A percentile compares a stretch with the other conserved stretches of the same genome.
These are phyloP conservation scores for Stemphylium lycopersici DNA, from an alignment of 2,329 filamentous ascomycete genomes.

Conservation along the genomic window DNA sequence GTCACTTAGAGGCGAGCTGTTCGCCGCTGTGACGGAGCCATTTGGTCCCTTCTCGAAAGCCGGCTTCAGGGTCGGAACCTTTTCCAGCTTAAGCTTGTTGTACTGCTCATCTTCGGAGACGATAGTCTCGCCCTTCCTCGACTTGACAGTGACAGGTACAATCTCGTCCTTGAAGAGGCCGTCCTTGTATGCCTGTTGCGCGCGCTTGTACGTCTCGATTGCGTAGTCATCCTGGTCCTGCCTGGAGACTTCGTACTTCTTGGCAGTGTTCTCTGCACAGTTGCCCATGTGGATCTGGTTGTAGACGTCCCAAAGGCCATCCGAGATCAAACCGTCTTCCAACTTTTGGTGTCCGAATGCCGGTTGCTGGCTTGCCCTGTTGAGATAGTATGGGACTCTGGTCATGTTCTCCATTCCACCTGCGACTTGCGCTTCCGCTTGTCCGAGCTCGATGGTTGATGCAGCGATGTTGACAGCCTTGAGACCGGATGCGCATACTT, in stretches of 20 bases:
- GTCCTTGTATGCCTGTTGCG: constrained; percentile 85
- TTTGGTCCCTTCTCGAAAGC: constrained; percentile 89
- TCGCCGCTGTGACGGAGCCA: constrained; percentile 92
- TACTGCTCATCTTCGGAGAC: constrained; percentile 88
- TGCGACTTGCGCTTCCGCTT: constrained; percentile 86
- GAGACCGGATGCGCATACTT: constrained; percentile 94
- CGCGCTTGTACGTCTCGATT: constrained; percentile 85
- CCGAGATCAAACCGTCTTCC: constrained; percentile 91
- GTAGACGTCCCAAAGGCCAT: constrained; percentile 95
- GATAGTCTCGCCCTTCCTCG: constrained; percentile 77
- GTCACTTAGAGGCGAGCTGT: constrained; percentile 92
- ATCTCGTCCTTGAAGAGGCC: constrained; percentile 89
- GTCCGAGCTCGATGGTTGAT: constrained; percentile 90
- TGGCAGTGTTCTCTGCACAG: constrained; percentile 92
- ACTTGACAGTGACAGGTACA: constrained; percentile 82
- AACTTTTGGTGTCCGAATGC: constrained; percentile 86
- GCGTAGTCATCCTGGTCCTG: constrained; percentile 92
- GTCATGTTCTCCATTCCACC: constrained; percentile 99
- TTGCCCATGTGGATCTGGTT: constrained; percentile 98
- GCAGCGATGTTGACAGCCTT: constrained; percentile 91
- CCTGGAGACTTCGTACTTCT: constrained; percentile 79
- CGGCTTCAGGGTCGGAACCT: constrained; percentile 84
- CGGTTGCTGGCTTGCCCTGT: constrained; percentile 79
- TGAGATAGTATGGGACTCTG: constrained; percentile 86
- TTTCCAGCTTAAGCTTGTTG: constrained; percentile 83